phyloP scores from a whole-genome alignment of 2,329 filamentous ascomycete genomes.

The Verruconis gallopava region DNA sequence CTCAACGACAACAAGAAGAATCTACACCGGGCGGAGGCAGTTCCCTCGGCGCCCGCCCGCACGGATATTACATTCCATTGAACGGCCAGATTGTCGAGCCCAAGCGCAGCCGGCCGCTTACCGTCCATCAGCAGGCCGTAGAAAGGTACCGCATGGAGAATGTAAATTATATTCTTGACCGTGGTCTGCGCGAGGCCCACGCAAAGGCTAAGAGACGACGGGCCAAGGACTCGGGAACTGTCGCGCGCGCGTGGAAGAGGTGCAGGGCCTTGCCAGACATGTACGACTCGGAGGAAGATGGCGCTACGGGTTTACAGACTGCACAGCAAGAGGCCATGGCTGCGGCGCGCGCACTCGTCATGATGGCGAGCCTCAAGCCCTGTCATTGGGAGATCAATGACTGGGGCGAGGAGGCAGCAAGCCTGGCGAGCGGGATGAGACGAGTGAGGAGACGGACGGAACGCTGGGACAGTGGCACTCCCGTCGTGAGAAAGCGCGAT shows the following conservation, averaged over 20 bases:
- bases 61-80: constrained; percentile 36
- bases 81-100: constrained; percentile 32
- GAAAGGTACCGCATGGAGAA: constrained; percentile 65
- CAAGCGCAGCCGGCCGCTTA: constrained; percentile 57
- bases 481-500: constrained; percentile 13
- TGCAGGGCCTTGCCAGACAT: constrained; percentile 36
- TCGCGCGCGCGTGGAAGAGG: constrained; percentile 49
- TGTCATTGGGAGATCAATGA: constrained; percentile 6
- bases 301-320: neutral
- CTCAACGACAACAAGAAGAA: constrained; percentile 15
- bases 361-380: constrained; percentile 5
- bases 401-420: constrained; percentile 10
- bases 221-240: constrained; percentile 32
- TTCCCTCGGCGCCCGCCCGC: constrained; percentile 26
- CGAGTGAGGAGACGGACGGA: constrained; percentile 51
- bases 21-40: neutral
- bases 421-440: constrained; percentile 9
- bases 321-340: constrained; percentile 16
- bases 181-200: constrained; percentile 56
- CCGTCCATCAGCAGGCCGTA: constrained; percentile 69
- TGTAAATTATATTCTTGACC: constrained; percentile 70
- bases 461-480: constrained; percentile 48
- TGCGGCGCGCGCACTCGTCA: constrained; percentile 4
- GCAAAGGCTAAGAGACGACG: constrained; percentile 49
- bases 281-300: constrained; percentile 33